phyloP scores from a whole-genome alignment of 495 filamentous ascomycete genomes.

The Neurospora sp. region DNA sequence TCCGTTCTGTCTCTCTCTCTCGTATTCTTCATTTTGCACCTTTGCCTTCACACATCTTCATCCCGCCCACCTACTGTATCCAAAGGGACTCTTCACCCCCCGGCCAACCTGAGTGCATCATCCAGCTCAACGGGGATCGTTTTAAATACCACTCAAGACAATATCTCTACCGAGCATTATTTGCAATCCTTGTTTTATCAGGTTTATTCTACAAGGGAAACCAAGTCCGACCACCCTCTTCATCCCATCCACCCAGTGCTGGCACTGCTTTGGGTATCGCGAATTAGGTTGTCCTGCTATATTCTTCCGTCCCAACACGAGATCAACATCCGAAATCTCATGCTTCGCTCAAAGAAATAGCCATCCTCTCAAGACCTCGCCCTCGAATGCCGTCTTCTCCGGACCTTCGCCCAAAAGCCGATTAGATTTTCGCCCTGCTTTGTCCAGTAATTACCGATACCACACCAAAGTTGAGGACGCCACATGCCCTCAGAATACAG shows the following conservation, averaged over 20 bases:
- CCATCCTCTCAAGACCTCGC: too few species aligned
- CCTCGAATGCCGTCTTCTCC: background rate
- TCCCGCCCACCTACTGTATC: background rate
- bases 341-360: too few species aligned
- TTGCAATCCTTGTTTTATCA: background rate
- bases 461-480: background rate
- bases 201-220: background rate
- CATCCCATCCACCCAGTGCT: background rate
- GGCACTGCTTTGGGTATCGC: too few species aligned
- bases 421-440: too few species aligned
- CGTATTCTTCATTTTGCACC: background rate
- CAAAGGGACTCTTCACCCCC: background rate
- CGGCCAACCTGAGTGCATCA: background rate
- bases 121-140: background rate
- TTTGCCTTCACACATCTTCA: background rate
- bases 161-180: slow-evolving; percentile 1
- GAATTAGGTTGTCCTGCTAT: too few species aligned
- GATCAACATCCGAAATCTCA: too few species aligned
- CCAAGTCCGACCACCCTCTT: background rate
- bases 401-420: background rate
- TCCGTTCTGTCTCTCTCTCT: background rate
- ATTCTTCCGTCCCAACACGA: too few species aligned
- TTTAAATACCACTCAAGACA: background rate
- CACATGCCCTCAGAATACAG: background rate
- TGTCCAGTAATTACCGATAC: too few species aligned